Evolutionary conservation across 257 asterid species (phyloP).

Genomic region (Prunella vulgaris): DNA sequence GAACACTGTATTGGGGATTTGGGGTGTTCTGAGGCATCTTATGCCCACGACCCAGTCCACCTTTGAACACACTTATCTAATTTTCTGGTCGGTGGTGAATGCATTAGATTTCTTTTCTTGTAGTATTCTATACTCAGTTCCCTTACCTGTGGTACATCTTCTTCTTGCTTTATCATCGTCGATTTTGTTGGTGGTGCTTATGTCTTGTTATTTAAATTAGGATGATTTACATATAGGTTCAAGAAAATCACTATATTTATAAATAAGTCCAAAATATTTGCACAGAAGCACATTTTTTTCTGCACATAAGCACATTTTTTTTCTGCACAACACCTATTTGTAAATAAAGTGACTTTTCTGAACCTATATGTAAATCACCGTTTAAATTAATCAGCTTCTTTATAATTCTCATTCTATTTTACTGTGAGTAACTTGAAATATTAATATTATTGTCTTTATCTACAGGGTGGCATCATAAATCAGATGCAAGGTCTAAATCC

Average conservation of each 20-base stretch:
- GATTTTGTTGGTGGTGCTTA: neutral
- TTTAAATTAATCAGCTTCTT: conserved; percentile 5
- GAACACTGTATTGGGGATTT: neutral
- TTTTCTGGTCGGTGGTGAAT: neutral
- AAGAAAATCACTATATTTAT: no score
- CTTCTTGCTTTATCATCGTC: conserved; percentile 6
- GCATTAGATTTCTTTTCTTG: neutral
- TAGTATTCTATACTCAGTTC: neutral
- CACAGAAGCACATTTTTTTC: no score
- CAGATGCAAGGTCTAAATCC: conserved; percentile 76
- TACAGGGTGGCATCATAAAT: conserved; percentile 66
- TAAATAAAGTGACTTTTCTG: no score
- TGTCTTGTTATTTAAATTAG: neutral
- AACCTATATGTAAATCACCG: no score
- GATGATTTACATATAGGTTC: no score
- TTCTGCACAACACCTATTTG: no score
- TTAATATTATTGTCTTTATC: conserved; percentile 8
- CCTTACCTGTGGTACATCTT: neutral
- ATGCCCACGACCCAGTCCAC: neutral
- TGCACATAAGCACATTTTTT: no score
- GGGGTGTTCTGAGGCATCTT: neutral
- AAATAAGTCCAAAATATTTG: no score
- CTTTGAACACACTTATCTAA: neutral
- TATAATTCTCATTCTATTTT: neutral
- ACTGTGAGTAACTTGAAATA: neutral